Base-by-base conservation (phyloP, 2,329 filamentous ascomycete species). In the Cladophialophora psammophila region DNA sequence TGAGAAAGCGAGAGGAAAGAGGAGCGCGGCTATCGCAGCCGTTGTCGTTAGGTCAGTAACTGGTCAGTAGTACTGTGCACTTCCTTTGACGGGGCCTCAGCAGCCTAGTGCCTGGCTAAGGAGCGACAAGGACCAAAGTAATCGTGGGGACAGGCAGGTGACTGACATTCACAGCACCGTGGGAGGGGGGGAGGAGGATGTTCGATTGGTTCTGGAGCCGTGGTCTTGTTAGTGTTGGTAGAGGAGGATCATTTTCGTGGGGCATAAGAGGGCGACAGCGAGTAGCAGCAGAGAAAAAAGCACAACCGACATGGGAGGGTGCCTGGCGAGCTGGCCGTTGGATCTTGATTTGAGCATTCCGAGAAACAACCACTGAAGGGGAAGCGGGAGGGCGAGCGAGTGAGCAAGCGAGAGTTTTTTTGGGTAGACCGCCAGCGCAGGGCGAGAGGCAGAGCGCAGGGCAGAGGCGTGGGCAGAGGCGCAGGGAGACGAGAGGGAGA, bases 51-150 rank as follows among this genome's bases (percentile, higher is more conserved):
- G 42, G 54, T 52, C 48, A 53, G 15, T 35, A 35, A 32, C 63
- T 18, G 42, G 54, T 52, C 48, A 53, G 15, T 35, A 35, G 45
- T 26, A 26, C 3, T 26, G 2, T 26, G 20, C 26, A 50, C 26
- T 56, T 35, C 48, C 34, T n/a, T 52, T 52, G 50, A 38, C 20
- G 38, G 35, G 42, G 2, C 38, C 38, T 20, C 32, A 63, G 38
- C 60, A 60, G 40, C 60, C 63, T 65, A 53, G 66, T 68, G 52
- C 66, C 66, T 65, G 66, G 59, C 63, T 68, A 65, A 56, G 18
- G 45, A 50, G 18, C 20, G 26, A 50, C 45, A 50, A 50, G 45
- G 45, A 50, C 45, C 20, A 42, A 52, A 26, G 40, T 34, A n/a
- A 58, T 35, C 32, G 36, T 57, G 54, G n/a, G 61, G 61, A 48